phyloP scores from a whole-genome alignment of 2,329 filamentous ascomycete species.

The Colletotrichum lentis region DNA sequence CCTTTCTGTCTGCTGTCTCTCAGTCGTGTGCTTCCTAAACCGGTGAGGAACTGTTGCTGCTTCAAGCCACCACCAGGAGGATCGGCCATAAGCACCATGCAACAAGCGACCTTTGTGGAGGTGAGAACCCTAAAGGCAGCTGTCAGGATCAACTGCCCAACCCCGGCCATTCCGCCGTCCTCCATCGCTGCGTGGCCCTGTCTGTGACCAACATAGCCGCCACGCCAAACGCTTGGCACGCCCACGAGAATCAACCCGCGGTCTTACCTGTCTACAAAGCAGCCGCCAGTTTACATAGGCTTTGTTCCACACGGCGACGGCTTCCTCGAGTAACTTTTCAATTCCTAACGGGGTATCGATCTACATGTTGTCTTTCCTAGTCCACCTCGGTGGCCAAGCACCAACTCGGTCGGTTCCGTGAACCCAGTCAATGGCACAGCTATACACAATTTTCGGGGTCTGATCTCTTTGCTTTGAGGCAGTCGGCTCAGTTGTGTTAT shows the following conservation, averaged over 20 bases:
- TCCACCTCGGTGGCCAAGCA: not conserved
- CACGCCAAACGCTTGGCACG: not conserved
- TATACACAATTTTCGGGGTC: not conserved
- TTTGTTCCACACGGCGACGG: not conserved
- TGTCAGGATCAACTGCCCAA: not conserved
- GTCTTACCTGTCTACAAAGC: not conserved
- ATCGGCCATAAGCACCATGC: not conserved
- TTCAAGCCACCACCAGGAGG: not conserved
- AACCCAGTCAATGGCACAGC: not conserved
- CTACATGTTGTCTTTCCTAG: no score
- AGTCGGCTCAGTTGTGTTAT: not conserved
- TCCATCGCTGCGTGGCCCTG: conserved; percentile 1
- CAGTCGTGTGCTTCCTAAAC: not conserved
- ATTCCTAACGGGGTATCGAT: not conserved
- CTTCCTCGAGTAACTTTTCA: not conserved
- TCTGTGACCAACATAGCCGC: conserved; percentile 14
- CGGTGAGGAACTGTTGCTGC: not conserved
- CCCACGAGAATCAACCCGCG: not conserved
- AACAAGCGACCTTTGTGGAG: not conserved
- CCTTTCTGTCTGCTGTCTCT: not conserved
- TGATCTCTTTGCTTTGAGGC: not conserved
- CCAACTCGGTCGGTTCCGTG: not conserved
- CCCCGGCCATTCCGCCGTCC: not conserved
- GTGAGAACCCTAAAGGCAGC: conserved; percentile 7
- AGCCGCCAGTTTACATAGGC: not conserved